Percentiles rank a stretch among this genome's conserved stretches.
phyloP scores from a whole-genome alignment of 2,329 filamentous ascomycete genomes.

The Pseudocercospora vitis region DNA sequence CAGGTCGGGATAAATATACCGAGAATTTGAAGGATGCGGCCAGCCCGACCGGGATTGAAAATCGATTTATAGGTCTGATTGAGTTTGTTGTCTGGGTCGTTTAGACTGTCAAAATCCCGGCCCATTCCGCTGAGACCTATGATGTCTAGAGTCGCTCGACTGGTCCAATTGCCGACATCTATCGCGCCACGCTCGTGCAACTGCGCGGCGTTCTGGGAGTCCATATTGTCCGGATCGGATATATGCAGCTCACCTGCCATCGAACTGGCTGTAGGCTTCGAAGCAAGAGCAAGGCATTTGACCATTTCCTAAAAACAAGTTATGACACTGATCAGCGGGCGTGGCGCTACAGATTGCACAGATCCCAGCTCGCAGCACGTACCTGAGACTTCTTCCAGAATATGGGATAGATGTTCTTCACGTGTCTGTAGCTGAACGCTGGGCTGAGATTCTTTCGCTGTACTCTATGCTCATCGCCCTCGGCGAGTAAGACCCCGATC shows the following conservation, averaged over 20 bases:
- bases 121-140: conserved; percentile 60
- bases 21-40: conserved; percentile 52
- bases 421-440: conserved; percentile 52
- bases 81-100: conserved; percentile 54
- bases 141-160: conserved; percentile 58
- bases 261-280: conserved; percentile 30
- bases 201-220: conserved; percentile 28
- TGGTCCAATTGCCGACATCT: conserved; percentile 49
- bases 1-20: conserved; percentile 61
- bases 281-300: conserved; percentile 35
- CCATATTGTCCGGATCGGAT: conserved; percentile 21
- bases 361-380: neutral
- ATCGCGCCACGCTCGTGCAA: conserved; percentile 40
- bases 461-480: conserved; percentile 85
- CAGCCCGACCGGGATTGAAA: conserved; percentile 51
- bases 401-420: conserved; percentile 50
- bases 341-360: no score
- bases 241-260: conserved; percentile 15
- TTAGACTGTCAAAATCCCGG: conserved; percentile 55
- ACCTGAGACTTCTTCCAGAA: conserved; percentile 50
- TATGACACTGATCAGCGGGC: no score
- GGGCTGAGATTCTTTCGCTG: conserved; percentile 52
- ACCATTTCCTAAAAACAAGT: conserved; percentile 41
- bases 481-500: conserved; percentile 72
- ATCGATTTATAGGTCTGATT: conserved; percentile 54